Percentiles rank a stretch among this genome's conserved stretches.
phyloP scores from a whole-genome alignment of 345 rosid species.

The Euphorbia peplus region DNA sequence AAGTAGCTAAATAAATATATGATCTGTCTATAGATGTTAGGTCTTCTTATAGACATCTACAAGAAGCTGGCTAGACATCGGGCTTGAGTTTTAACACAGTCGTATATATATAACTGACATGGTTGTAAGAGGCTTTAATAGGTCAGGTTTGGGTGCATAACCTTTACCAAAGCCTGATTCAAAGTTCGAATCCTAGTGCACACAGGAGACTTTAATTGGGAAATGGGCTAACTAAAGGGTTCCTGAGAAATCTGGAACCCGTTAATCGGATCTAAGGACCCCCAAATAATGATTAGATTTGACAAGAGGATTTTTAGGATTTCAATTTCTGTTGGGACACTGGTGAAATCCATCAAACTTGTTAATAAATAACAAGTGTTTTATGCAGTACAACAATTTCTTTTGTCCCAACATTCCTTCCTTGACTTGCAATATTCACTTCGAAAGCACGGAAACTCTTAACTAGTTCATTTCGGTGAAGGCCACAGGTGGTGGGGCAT shows the following conservation, averaged over 20 bases:
- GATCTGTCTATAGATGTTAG: not conserved
- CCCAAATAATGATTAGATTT: too few species aligned
- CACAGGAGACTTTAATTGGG: too few species aligned
- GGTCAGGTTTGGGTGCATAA: not conserved
- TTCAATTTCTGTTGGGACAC: not conserved
- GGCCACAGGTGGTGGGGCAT: slow-evolving; percentile 99
- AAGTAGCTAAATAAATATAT: slow-evolving; percentile 11
- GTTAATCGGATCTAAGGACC: too few species aligned
- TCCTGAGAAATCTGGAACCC: too few species aligned
- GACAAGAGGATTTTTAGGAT: not conserved
- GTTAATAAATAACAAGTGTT: slow-evolving; percentile 4
- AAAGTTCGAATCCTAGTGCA: too few species aligned
- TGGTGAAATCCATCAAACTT: not conserved
- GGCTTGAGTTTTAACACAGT: not conserved
- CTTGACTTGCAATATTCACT: too few species aligned
- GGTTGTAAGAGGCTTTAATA: not conserved
- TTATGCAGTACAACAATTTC: not conserved
- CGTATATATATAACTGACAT: not conserved
- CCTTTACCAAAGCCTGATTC: not conserved
- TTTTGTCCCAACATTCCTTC: too few species aligned
- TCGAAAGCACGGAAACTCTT: slow-evolving; percentile 8
- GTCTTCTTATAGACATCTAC: not conserved
- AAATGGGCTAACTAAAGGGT: too few species aligned
- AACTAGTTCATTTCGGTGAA: slow-evolving; percentile 33
- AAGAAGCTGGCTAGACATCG: not conserved